A percentile compares a stretch with the other conserved stretches of the same genome.
phyloP scores from a whole-genome alignment of 1,284 basidiomycete genomes.

The Takashimella koratensis region DNA sequence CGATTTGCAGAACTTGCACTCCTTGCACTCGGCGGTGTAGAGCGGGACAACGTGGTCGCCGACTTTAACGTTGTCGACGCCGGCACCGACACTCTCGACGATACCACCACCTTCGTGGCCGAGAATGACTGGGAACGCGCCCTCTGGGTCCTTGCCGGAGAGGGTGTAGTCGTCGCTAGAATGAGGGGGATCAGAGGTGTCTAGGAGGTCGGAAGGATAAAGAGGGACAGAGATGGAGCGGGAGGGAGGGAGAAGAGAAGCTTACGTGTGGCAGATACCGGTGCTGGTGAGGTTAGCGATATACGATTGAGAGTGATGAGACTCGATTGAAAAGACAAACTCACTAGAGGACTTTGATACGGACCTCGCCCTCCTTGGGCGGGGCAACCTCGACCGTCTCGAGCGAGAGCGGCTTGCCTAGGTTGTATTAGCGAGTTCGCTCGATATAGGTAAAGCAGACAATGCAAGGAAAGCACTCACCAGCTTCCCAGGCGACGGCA shows the following conservation, averaged over 20 bases:
- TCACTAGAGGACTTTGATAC: slow-evolving; percentile 84
- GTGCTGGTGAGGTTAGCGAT: slow-evolving; percentile 35
- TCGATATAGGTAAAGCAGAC: no score
- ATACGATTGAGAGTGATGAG: slow-evolving; percentile 8
- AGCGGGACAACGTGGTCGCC: slow-evolving; percentile 93
- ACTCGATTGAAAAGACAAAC: slow-evolving; percentile 36
- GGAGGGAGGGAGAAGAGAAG: no score
- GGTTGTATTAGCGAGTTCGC: no score
- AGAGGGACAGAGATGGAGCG: background rate
- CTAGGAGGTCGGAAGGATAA: background rate
- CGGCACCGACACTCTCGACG: slow-evolving; percentile 91
- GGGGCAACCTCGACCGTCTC: slow-evolving; percentile 93
- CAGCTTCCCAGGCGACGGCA: slow-evolving; percentile 93
- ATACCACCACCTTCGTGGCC: slow-evolving; percentile 66
- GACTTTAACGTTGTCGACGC: slow-evolving; percentile 77
- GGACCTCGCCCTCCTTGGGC: slow-evolving; percentile 84
- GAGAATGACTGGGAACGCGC: slow-evolving; percentile 90
- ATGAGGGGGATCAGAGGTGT: background rate
- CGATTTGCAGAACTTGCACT: slow-evolving; percentile 98
- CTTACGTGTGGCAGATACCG: slow-evolving; percentile 90
- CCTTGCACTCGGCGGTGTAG: slow-evolving; percentile 91
- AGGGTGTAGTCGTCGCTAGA: slow-evolving; percentile 91
- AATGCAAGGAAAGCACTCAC: slow-evolving; percentile 46
- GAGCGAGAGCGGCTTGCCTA: slow-evolving; percentile 70
- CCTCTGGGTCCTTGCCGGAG: slow-evolving; percentile 95